Percentiles rank a stretch among this genome's conserved stretches.
phyloP scores from a whole-genome alignment of 1,284 basidiomycete species.

The Puccinia brachypodii region DNA sequence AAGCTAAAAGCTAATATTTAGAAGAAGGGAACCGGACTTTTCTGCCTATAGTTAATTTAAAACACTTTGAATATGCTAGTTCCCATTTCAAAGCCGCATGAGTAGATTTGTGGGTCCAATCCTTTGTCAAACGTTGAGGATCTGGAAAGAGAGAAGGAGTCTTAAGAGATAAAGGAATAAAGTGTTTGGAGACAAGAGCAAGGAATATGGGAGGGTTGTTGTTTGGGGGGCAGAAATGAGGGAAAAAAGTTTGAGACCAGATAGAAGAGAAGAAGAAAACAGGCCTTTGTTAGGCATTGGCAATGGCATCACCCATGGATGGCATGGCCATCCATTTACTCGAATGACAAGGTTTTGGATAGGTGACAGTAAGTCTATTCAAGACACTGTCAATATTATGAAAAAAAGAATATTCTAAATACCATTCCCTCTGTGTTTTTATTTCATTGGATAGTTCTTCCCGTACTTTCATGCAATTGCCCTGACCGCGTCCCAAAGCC shows the following conservation, averaged over 20 bases:
- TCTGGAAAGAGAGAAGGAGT: background rate
- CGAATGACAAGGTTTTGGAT: background rate
- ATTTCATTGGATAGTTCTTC: background rate
- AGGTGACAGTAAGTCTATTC: too few relatives aligned
- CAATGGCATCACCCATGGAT: background rate
- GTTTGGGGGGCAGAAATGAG: background rate
- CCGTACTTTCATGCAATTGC: too few relatives aligned
- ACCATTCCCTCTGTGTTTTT: background rate
- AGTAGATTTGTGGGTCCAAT: background rate
- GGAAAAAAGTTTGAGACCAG: conserved; percentile 9
- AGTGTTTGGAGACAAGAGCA: background rate
- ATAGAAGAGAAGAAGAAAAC: background rate
- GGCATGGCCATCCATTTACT: background rate
- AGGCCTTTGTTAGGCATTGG: background rate
- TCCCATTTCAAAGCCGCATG: background rate
- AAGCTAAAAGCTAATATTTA: too few relatives aligned
- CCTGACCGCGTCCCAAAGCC: too few relatives aligned
- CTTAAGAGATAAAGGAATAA: background rate
- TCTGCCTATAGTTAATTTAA: too few relatives aligned
- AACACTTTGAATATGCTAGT: background rate
- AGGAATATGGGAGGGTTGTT: background rate
- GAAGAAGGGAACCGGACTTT: too few relatives aligned
- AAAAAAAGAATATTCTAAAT: background rate
- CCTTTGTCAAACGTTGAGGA: background rate
- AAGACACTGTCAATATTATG: too few relatives aligned